Base-by-base conservation (phyloP, 495 filamentous ascomycete genomes). In the Neurospora sp. region DNA sequence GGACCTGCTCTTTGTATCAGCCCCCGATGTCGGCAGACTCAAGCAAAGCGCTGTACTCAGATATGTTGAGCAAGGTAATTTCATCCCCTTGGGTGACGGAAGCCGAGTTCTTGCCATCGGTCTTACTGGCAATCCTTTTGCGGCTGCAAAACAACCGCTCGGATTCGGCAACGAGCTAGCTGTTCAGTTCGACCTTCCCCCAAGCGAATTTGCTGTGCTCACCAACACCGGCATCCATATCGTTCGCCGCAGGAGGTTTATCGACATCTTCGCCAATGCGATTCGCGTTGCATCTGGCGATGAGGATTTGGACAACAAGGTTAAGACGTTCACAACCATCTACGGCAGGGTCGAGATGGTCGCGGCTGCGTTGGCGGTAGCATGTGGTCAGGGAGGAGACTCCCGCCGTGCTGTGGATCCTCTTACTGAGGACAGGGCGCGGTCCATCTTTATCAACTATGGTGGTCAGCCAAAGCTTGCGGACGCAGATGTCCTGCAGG, bases 151-250 rank as follows among this genome's bases (percentile, higher is more conserved):
- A n/a, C 87, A 87, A 22, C 93, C 96, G 11, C 80, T 88, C 16
- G 95, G 95, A 0, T 99, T 97, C 77, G 94, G 94, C 20, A 99
- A 99, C 76, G 96, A 99, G 79, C 84, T 97, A 73, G 94, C 96
- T 8, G 90, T 96, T 46, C 96, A 99, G 78, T 98, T 94, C 74
- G 96, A 98, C 76, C 86, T 92, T 37, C 84, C 89, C 0, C 87
- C 90, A 5, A 87, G 91, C 12, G 94, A 98, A 76, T 88, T 97
- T 70, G 96, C 94, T 7, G 90, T 99, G 41, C 84, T 99, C 72
- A 98, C 96, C 9, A 96, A 94, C 75, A 91, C 87, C 18, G 96
- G 95, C 3, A 88, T 99, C 71, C 92, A 97, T 74, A 85, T 96
- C 37, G 87, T 97, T 72, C 89, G 93, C 27, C 88, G 96, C 42